A percentile compares a stretch with the other conserved stretches of the same genome.
These are phyloP conservation scores for Candida insectalens DNA, from an alignment of 805 yeast species.

Conservation along the genomic window DNA sequence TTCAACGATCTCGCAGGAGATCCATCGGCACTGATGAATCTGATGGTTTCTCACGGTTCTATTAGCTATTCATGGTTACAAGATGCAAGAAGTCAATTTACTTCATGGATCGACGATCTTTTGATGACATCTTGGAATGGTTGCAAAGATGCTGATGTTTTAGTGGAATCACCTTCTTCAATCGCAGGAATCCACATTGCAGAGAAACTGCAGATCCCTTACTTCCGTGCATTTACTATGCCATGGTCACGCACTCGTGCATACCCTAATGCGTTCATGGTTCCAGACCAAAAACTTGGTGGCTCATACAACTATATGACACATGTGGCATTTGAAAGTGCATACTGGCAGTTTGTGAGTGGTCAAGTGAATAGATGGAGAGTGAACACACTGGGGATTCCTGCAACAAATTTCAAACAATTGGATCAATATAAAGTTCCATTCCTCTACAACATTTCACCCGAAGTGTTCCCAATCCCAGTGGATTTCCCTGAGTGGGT, in stretches of 20 bases:
- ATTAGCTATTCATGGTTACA: conserved; percentile 73
- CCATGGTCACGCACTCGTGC: conserved; percentile 97
- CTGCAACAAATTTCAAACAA: conserved; percentile 57
- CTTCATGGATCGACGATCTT: conserved; percentile 75
- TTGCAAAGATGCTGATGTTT: conserved; percentile 70
- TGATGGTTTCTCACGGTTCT: conserved; percentile 87
- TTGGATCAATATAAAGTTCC: conserved; percentile 78
- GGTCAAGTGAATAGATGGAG: conserved; percentile 88
- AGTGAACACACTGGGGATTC: conserved; percentile 50
- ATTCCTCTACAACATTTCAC: conserved; percentile 82
- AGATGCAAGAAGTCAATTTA: conserved; percentile 74
- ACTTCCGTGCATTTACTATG: conserved; percentile 94
- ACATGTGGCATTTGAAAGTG: conserved; percentile 85
- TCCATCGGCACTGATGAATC: conserved; percentile 83
- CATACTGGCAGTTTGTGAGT: conserved; percentile 88
- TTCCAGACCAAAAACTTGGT: conserved; percentile 87
- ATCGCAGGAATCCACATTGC: conserved; percentile 96
- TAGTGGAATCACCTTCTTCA: conserved; percentile 93
- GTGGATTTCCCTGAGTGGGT: conserved; percentile 94
- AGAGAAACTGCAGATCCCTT: conserved; percentile 82
- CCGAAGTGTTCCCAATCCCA: conserved; percentile 82
- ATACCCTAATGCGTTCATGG: conserved; percentile 93
- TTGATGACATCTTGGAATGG: conserved; percentile 75
- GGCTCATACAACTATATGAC: conserved; percentile 90
- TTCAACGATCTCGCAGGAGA: conserved; percentile 82